A percentile compares a stretch with the other conserved stretches of the same genome.
Conservation (phyloP, 2,329 filamentous ascomycete species). For the Trichoderma sp. region DNA sequence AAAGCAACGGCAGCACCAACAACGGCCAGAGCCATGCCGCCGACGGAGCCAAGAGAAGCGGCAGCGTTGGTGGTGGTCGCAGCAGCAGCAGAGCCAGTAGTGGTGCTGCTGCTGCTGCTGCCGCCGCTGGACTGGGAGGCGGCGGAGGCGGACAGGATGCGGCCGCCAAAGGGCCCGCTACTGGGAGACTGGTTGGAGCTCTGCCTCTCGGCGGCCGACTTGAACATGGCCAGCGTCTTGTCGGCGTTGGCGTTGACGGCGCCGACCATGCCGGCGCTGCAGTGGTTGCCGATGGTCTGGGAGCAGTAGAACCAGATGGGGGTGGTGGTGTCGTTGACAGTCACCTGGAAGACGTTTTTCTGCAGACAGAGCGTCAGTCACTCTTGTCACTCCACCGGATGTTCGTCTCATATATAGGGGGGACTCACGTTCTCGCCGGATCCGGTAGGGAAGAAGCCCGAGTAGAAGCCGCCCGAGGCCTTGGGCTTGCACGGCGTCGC, state of each 20-base stretch:
- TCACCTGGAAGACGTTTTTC: conserved; percentile 31
- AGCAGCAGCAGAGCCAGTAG: conserved; percentile 5
- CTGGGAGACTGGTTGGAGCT: conserved; percentile 16
- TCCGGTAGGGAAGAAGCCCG: conserved; percentile 17
- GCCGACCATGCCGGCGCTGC: conserved; percentile 26
- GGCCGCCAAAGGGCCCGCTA: conserved; percentile 19
- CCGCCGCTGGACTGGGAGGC: not conserved
- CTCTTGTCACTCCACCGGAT: not conserved
- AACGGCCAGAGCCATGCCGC: conserved; percentile 18
- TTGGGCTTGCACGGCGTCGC: conserved; percentile 51
- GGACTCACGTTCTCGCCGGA: conserved; percentile 17
- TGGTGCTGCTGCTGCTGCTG: conserved; percentile 1
- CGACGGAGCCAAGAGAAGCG: conserved; percentile 9
- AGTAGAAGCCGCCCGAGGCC: conserved; percentile 30
- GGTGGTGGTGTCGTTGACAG: conserved; percentile 26
- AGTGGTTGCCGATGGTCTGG: conserved; percentile 21
- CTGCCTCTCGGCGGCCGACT: conserved; percentile 15
- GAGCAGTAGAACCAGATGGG: conserved; percentile 31
- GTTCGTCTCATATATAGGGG: too few relatives aligned
- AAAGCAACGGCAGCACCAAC: conserved; percentile 25
- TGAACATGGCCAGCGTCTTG: conserved; percentile 25
- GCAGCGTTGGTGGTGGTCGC: conserved; percentile 8
- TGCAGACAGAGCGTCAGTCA: conserved; percentile 24
- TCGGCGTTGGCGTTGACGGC: conserved; percentile 26
- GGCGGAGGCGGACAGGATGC: not conserved